Evolutionary conservation across 768 basidiomycete species (phyloP).

Genomic region (Boletus tylopilopsis): DNA sequence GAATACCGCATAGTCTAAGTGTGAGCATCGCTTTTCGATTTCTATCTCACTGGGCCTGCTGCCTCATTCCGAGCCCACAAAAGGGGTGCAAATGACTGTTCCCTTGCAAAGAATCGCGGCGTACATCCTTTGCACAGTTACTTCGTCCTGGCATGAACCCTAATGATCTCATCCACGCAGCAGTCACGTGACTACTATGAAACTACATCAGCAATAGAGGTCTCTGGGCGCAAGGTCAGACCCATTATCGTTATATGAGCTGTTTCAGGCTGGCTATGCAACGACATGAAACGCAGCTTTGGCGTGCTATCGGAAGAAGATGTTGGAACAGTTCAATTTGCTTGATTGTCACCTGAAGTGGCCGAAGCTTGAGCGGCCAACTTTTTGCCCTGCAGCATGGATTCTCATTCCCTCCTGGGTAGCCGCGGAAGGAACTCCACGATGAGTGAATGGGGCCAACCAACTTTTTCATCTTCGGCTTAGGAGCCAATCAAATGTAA

Average conservation of each 20-base stretch:
- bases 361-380: not conserved
- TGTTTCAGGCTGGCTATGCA: not conserved
- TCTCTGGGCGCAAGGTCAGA: slow-evolving; percentile 7
- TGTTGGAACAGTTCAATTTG: not conserved
- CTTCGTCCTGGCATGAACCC: no score
- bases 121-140: not conserved
- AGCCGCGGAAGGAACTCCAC: not conserved
- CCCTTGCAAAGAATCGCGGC: not conserved
- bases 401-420: slow-evolving; percentile 11
- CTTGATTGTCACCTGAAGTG: not conserved
- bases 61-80: not conserved
- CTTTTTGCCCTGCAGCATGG: not conserved
- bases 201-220: no score
- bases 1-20: slow-evolving; percentile 62
- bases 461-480: not conserved
- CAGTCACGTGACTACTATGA: no score
- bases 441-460: slow-evolving; percentile 5
- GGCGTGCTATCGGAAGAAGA: not conserved
- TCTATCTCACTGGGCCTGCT: not conserved
- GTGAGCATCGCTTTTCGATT: not conserved
- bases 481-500: slow-evolving; percentile 14
- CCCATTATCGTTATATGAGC: not conserved
- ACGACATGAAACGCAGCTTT: not conserved
- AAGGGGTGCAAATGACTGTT: not conserved
- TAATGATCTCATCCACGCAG: no score